Evolutionary conservation across 2,329 filamentous ascomycete genomes (phyloP), one percentile per base, ranked within the genome.

Genomic region (Cladophialophora carrionii): DNA sequence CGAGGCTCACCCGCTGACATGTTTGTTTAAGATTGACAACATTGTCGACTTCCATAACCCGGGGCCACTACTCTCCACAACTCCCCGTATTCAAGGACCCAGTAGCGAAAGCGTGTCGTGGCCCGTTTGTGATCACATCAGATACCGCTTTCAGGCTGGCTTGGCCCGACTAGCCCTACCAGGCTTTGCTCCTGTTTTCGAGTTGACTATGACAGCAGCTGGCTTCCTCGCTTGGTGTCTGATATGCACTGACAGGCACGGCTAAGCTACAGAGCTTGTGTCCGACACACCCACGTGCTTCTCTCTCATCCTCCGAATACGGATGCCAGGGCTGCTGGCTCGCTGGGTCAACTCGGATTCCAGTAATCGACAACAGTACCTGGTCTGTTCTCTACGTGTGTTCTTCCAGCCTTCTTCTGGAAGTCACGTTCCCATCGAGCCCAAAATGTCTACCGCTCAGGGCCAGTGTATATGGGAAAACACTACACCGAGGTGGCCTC

Each of bases 121-220:
- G 46, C 46, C 46, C 46, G n/a, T n/a, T 49, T n/a, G n/a, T n/a
- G n/a, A n/a, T n/a, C 46, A 49, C 46, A 10, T 49, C 46, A 49
- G 46, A 49, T 24, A 9, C 22, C 9, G 20, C n/a, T 26, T 24
- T 49, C 22, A 22, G 8, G 20, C 46, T 49, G 8, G 46, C 9
- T 8, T 22, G 20, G n/a, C 46, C 22, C 8, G 20, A 9, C 20
- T 24, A 22, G 20, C 46, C 9, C n/a, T n/a, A 20, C 46, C 4
- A 17, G 46, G 22, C 22, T n/a, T 24, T 14, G 20, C 7, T 6
- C n/a, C 46, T 49, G 46, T 7, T 22, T 9, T 49, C 9, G 1
- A 49, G 46, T 49, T n/a, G 46, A 12, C 10, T 12, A 17, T 10
- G 3, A n/a, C 46, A 24, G 46, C 10, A 24, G 1, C 20, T 1